Base-by-base conservation (phyloP, 83 land plant species). In the Diphasiastrum complanatum region DNA sequence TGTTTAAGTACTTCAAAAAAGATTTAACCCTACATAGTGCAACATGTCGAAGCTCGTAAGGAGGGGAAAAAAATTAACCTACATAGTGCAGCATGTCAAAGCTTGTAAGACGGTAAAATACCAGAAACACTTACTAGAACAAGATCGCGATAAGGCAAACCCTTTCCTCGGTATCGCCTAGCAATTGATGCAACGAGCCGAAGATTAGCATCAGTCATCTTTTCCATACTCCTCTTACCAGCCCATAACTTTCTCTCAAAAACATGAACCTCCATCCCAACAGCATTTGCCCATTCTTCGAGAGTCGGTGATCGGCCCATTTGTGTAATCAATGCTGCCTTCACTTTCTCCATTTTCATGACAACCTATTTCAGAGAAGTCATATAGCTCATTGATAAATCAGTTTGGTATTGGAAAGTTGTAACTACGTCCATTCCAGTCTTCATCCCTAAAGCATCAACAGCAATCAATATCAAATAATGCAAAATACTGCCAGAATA, bases 181-280 rank as follows among this genome's bases (percentile, higher is more conserved):
- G 89, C 92, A 50, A 90, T 60, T 41, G 85, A 86, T 18, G 84
- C 85, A 29, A 90, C 92, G 72, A 86, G 65, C 26, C 97, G 81
- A 5, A 86, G 51, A 61, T 90, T 90, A 14, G 86, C 69, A 69
- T 69, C 47, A 61, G 80, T 82, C 84, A 90, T 65, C 66, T 63
- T 86, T 14, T 86, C 79, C 66, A 80, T 70, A 47, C 85, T 70
- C 25, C 45, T 67, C 20, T 63, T 59, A 14, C 84, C 85, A 25
- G 52, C 67, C 40, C 41, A 59, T 41, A 86, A 48, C 24, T 79
- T 54, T 28, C 78, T 64, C 58, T 74, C 73, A 67, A 90, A 61
- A 60, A 33, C 64, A 34, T 34, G 61, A 64, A 76, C 70, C 50
- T 68, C 79, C 45, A 79, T 63, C 20, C 83, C 91, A 58, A 69